Evolutionary conservation across 371 early-diverging fungal genomes (phyloP).

Genomic region (Apophysomyces ossiformis): DNA sequence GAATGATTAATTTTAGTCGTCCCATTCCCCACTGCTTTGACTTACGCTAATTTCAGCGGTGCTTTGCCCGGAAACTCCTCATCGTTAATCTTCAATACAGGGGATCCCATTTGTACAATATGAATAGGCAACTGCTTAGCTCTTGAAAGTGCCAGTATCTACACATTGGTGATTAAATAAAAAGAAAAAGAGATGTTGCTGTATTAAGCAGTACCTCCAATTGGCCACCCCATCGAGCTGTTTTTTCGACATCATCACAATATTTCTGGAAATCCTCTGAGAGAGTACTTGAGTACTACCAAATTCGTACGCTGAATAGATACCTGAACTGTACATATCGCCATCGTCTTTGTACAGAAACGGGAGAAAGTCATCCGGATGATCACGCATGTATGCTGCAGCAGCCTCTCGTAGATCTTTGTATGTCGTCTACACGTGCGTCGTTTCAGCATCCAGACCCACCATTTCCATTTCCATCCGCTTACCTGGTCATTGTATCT

Average conservation of each 20-base stretch:
- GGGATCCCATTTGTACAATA: conserved; percentile 78
- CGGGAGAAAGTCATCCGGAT: conserved; percentile 88
- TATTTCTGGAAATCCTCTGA: conserved; percentile 75
- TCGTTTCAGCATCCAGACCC: neutral
- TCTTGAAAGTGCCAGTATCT: conserved; percentile 80
- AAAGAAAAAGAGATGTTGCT: neutral
- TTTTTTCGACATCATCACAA: conserved; percentile 77
- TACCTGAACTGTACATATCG: conserved; percentile 67
- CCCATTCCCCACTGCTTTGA: conserved; percentile 15
- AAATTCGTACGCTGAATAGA: neutral
- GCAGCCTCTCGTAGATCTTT: conserved; percentile 70
- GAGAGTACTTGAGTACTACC: conserved; percentile 5
- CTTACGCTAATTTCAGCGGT: conserved; percentile 82
- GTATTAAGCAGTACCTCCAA: conserved; percentile 70
- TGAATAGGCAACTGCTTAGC: conserved; percentile 73
- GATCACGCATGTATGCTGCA: conserved; percentile 77
- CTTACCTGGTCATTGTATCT: conserved; percentile 54
- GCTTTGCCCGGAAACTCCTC: conserved; percentile 64
- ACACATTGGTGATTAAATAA: neutral
- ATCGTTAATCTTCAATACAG: conserved; percentile 76
- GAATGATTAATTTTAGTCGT: neutral
- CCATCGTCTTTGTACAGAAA: conserved; percentile 85
- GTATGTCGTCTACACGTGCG: conserved; percentile 39
- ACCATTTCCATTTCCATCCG: neutral
- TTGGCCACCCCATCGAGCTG: conserved; percentile 95